Percentiles rank a stretch among this genome's conserved stretches.
Conservation (phyloP, 2,329 filamentous ascomycete genomes). For the Fusarium compactum region DNA sequence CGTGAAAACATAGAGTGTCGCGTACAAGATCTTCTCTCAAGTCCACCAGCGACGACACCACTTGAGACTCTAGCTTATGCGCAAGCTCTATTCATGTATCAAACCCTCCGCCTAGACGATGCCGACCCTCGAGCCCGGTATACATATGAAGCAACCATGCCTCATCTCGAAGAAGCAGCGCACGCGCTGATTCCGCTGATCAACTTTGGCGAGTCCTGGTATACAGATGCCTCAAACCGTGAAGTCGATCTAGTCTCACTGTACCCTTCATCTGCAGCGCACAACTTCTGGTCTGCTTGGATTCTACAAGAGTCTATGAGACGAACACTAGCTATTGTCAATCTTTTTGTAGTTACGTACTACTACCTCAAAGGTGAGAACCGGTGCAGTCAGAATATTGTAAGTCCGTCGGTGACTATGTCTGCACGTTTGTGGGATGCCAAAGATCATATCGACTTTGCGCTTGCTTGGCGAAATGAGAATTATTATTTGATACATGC, state of each 20-base stretch:
- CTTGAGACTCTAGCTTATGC: not conserved
- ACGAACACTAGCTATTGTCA: constrained; percentile 1
- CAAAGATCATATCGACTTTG: constrained; percentile 4
- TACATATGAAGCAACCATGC: constrained; percentile 4
- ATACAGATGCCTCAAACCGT: not conserved
- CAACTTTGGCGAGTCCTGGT: not conserved
- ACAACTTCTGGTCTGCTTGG: not conserved
- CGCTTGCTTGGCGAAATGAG: not conserved
- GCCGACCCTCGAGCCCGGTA: not conserved
- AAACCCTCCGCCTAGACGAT: not conserved
- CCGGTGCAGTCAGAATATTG: not conserved
- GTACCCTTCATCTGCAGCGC: not conserved
- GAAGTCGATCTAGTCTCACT: not conserved
- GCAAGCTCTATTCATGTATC: constrained; percentile 1
- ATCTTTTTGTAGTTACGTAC: constrained; percentile 5
- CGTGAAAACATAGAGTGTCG: constrained; percentile 8
- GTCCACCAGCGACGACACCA: not conserved
- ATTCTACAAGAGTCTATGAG: constrained; percentile 6
- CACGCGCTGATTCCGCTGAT: not conserved
- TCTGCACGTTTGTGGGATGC: constrained; percentile 10
- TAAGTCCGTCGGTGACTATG: constrained; percentile 5
- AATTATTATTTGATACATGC: not conserved
- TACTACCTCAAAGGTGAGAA: constrained; percentile 12
- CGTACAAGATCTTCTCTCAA: not conserved
- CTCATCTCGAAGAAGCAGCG: constrained; percentile 13